A percentile compares a stretch with the other conserved stretches of the same genome.
These are phyloP conservation scores for Phytopythium cucurbitacearum DNA, from an alignment of 352 stramenopile species.

Conservation along the genomic window DNA sequence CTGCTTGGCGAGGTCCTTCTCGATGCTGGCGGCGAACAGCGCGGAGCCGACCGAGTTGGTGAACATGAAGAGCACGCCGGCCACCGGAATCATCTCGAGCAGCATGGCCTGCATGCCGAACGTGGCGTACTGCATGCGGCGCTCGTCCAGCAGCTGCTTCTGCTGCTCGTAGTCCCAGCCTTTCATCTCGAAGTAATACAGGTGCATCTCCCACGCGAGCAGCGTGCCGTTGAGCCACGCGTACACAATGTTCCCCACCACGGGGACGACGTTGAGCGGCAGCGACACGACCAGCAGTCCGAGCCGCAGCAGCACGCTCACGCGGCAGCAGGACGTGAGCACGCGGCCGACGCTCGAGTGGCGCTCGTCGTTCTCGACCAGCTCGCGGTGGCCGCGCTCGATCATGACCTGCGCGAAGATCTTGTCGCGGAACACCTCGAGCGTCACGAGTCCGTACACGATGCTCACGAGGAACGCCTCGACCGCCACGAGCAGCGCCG, in stretches of 20 bases:
- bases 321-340: slow-evolving; percentile 36
- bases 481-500: slow-evolving; percentile 41
- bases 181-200: slow-evolving; percentile 65
- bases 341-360: slow-evolving; percentile 34
- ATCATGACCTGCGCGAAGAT: slow-evolving; percentile 50
- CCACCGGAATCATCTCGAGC: slow-evolving; percentile 53
- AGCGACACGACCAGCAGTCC: slow-evolving; percentile 43
- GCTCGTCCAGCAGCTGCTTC: slow-evolving; percentile 30
- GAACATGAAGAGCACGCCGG: slow-evolving; percentile 49
- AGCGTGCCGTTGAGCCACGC: slow-evolving; percentile 55
- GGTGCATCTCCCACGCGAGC: slow-evolving; percentile 49
- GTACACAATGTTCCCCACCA: slow-evolving; percentile 47
- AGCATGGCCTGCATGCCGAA: slow-evolving; percentile 57
- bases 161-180: slow-evolving; percentile 41
- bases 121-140: slow-evolving; percentile 36
- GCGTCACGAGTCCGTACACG: slow-evolving; percentile 37
- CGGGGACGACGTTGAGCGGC: slow-evolving; percentile 54
- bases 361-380: slow-evolving; percentile 37
- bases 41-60: slow-evolving; percentile 52
- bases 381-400: slow-evolving; percentile 27
- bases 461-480: slow-evolving; percentile 52
- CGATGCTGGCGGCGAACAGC: slow-evolving; percentile 51
- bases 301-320: slow-evolving; percentile 42
- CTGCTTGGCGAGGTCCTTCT: slow-evolving; percentile 29
- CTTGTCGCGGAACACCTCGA: slow-evolving; percentile 45